Conservation (phyloP, 306 rosid species). For the Prunus padus region DNA sequence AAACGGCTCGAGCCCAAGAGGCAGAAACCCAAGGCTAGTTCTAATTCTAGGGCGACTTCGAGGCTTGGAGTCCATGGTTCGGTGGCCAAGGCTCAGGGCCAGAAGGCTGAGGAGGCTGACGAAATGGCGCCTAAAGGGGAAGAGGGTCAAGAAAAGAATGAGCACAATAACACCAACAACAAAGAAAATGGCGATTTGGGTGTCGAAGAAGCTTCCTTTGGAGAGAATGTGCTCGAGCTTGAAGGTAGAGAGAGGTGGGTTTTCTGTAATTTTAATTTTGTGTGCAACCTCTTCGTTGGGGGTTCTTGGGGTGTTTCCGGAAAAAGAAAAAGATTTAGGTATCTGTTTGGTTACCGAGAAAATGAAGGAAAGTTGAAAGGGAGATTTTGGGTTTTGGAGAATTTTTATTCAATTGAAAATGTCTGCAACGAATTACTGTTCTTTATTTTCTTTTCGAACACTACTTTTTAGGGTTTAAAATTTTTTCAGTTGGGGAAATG, state of each 20-base stretch:
- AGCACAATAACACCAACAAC: neutral
- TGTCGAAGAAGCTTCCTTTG: slow-evolving; percentile 66
- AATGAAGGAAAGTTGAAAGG: slow-evolving; percentile 7
- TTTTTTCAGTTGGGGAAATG: neutral
- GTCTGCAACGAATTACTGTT: neutral
- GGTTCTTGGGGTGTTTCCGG: neutral
- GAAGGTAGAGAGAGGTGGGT: slow-evolving; percentile 94
- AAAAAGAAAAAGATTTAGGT: neutral
- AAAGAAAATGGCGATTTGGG: slow-evolving; percentile 40
- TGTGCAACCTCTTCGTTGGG: neutral
- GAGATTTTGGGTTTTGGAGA: slow-evolving; percentile 10
- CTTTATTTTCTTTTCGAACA: neutral
- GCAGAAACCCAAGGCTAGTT: slow-evolving; percentile 18
- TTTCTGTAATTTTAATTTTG: neutral
- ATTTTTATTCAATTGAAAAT: slow-evolving; percentile 1
- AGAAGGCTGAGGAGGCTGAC: slow-evolving; percentile 10
- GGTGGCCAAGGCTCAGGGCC: slow-evolving; percentile 24
- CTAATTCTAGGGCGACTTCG: slow-evolving; percentile 38
- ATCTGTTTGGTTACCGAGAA: neutral
- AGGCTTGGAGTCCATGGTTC: slow-evolving; percentile 36
- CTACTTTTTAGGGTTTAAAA: neutral
- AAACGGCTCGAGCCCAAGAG: slow-evolving; percentile 36
- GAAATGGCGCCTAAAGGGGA: slow-evolving; percentile 13
- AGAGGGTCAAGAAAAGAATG: slow-evolving; percentile 19
- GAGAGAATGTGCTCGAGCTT: slow-evolving; percentile 79